phyloP scores from a whole-genome alignment of 2,329 filamentous ascomycete species.

The Scedosporium apiospermum region DNA sequence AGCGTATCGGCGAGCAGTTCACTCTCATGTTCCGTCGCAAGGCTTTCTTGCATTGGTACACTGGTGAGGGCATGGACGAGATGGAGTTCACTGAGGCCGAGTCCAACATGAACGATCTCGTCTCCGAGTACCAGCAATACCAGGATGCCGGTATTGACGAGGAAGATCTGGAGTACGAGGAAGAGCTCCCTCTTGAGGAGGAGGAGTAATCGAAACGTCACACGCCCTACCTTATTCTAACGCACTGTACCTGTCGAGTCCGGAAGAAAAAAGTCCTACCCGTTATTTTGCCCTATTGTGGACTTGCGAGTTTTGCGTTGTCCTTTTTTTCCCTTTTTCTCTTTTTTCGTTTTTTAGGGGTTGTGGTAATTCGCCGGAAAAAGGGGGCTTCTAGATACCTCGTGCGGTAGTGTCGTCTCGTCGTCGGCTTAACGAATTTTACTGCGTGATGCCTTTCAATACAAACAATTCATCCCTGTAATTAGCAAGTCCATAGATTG shows the following conservation, averaged over 20 bases:
- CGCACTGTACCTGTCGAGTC: neutral
- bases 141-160: slow-evolving; percentile 97
- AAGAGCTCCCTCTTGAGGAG: slow-evolving; percentile 71
- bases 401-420: slow-evolving; percentile 12
- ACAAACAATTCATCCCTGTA: slow-evolving; percentile 7
- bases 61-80: slow-evolving; percentile 99
- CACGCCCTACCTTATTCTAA: slow-evolving; percentile 3
- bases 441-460: slow-evolving; percentile 10
- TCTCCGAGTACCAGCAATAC: slow-evolving; percentile 99
- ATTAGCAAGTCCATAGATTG: slow-evolving; percentile 8
- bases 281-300: slow-evolving; percentile 2
- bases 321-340: slow-evolving; percentile 12
- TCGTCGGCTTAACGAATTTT: slow-evolving; percentile 9
- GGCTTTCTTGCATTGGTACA: slow-evolving; percentile 99
- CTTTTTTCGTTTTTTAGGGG: slow-evolving; percentile 13
- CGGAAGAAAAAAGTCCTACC: slow-evolving; percentile 2
- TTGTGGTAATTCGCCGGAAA: slow-evolving; percentile 15
- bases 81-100: slow-evolving; percentile 99
- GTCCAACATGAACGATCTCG: slow-evolving; percentile 99
- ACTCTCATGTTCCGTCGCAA: slow-evolving; percentile 99
- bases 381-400: slow-evolving; percentile 28
- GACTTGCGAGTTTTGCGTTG: slow-evolving; percentile 7
- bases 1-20: slow-evolving; percentile 99
- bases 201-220: slow-evolving; percentile 44
- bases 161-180: slow-evolving; percentile 91